phyloP scores from a whole-genome alignment of 106 monocot genomes.

The Ottelia alismoides region DNA sequence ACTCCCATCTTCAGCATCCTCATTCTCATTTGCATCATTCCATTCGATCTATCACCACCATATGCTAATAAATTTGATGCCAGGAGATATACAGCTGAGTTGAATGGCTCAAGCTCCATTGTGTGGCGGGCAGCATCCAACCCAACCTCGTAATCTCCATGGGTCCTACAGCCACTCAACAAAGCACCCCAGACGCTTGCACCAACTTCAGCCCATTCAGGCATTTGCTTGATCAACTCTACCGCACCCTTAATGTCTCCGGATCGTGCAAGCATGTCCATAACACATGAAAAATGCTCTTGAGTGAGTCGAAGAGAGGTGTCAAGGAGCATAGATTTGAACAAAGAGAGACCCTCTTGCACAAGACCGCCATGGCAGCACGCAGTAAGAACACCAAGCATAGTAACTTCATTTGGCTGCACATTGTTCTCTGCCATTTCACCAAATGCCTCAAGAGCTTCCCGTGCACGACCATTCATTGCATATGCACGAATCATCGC shows the following conservation, averaged over 20 bases:
- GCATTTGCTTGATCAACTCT: conserved; percentile 31
- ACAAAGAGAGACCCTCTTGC: conserved; percentile 45
- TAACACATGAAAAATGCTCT: conserved; percentile 67
- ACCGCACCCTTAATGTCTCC: conserved; percentile 38
- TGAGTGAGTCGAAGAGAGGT: conserved; percentile 16
- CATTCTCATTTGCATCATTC: conserved; percentile 30
- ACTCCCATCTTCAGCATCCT: conserved; percentile 44
- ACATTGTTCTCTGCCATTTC: conserved; percentile 33
- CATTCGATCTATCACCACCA: conserved; percentile 6
- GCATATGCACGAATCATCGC: conserved; percentile 68
- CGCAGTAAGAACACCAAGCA: conserved; percentile 53
- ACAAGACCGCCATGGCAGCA: conserved; percentile 75
- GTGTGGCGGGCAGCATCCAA: conserved; percentile 22
- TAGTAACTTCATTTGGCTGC: conserved; percentile 52
- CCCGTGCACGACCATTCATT: conserved; percentile 51
- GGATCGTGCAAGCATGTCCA: conserved; percentile 82
- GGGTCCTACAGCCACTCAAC: conserved; percentile 47
- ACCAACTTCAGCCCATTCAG: conserved; percentile 16
- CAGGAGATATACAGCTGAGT: conserved; percentile 44
- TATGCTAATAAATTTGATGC: conserved; percentile 25
- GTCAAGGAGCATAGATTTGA: conserved; percentile 26
- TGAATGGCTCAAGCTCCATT: conserved; percentile 53
- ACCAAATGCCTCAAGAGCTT: conserved; percentile 42
- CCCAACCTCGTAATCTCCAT: conserved; percentile 30
- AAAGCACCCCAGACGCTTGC: conserved; percentile 68